Conservation (phyloP, 805 yeast species). For the Tetrapisispora taiwanensis region DNA sequence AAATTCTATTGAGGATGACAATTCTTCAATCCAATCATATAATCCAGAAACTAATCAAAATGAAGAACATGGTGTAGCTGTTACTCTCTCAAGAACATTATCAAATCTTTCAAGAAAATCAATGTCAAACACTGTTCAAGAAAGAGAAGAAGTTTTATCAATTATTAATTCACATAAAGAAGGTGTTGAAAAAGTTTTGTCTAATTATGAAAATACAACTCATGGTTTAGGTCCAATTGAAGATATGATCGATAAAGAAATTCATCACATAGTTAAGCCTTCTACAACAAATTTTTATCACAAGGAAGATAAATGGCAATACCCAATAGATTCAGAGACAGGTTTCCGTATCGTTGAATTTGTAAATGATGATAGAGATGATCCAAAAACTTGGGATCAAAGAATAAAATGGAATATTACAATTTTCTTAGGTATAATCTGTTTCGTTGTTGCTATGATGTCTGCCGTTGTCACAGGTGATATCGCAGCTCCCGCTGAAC, state of each 20-base stretch:
- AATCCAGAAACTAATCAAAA: background rate
- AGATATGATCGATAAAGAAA: slow-evolving; percentile 2
- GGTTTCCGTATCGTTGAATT: slow-evolving; percentile 4
- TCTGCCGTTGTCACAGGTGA: slow-evolving; percentile 46
- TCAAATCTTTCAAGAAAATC: background rate
- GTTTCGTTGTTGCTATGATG: slow-evolving; percentile 43
- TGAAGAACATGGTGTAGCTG: background rate
- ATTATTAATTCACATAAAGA: slow-evolving; percentile 2
- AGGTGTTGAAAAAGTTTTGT: slow-evolving; percentile 1
- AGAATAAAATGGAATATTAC: slow-evolving; percentile 32
- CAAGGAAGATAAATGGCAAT: slow-evolving; percentile 4
- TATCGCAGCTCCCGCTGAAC: slow-evolving; percentile 32
- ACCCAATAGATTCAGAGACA: slow-evolving; percentile 4
- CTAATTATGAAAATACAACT: slow-evolving; percentile 1
- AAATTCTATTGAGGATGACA: background rate
- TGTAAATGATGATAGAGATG: slow-evolving; percentile 36
- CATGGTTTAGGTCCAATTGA: slow-evolving; percentile 5
- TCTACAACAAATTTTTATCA: background rate
- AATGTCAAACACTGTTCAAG: background rate
- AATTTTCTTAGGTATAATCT: slow-evolving; percentile 32
- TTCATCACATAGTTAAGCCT: background rate
- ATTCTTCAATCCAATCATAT: background rate
- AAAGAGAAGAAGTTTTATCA: slow-evolving; percentile 2
- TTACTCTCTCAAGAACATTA: background rate
- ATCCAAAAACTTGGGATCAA: slow-evolving; percentile 47